phyloP scores from a whole-genome alignment of 2,329 filamentous ascomycete genomes.

The Alternaria rosae region DNA sequence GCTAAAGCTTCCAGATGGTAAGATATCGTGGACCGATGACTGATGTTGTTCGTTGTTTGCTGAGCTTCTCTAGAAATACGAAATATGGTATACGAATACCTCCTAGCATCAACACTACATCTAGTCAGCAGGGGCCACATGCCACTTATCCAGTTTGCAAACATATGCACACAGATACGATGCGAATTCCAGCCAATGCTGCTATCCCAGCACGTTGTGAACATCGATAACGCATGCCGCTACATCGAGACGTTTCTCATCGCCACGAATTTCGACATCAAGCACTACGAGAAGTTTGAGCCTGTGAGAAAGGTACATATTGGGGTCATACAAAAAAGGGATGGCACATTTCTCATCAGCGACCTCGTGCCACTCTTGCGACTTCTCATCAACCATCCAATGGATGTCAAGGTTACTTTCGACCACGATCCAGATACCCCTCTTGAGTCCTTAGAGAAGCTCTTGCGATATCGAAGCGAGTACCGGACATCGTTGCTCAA shows the following conservation, averaged over 20 bases:
- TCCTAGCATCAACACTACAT: neutral
- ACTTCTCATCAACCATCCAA: neutral
- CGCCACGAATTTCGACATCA: neutral
- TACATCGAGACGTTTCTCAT: neutral
- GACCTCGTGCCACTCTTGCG: neutral
- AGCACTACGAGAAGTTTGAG: neutral
- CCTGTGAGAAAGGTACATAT: neutral
- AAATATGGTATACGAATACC: fast-evolving
- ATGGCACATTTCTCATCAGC: neutral
- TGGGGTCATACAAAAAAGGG: neutral
- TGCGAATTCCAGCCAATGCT: neutral
- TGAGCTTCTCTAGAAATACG: neutral
- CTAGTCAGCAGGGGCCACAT: neutral
- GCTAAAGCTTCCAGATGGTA: neutral
- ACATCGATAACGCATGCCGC: too few species aligned
- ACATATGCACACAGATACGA: neutral
- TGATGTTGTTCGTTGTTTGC: neutral
- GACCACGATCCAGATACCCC: neutral
- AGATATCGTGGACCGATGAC: neutral
- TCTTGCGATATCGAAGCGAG: neutral
- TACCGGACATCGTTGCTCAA: neutral
- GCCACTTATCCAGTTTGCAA: neutral
- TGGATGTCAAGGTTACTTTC: neutral
- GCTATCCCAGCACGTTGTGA: neutral
- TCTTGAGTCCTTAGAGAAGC: too few species aligned